Percentiles rank a stretch among this genome's conserved stretches.
Evolutionary conservation across 805 yeast genomes (phyloP).

Genomic region (Lachancea waltii): DNA sequence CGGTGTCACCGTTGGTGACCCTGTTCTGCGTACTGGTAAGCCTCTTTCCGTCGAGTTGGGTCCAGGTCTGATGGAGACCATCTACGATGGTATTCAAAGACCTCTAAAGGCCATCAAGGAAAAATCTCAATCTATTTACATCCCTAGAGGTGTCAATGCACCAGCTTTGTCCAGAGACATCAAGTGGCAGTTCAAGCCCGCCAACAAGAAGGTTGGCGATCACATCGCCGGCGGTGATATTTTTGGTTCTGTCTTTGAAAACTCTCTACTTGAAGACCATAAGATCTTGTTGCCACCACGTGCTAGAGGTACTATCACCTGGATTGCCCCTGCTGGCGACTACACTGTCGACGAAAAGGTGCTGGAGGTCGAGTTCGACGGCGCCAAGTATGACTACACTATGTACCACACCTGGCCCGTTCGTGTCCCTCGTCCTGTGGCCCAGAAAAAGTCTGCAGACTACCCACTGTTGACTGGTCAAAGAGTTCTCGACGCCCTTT

Average conservation of each 20-base stretch:
- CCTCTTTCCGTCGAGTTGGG: slow-evolving; percentile 99
- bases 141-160: slow-evolving; percentile 97
- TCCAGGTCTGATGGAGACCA: slow-evolving; percentile 98
- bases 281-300: slow-evolving; percentile 95
- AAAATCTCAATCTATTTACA: slow-evolving; percentile 82
- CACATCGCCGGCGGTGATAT: slow-evolving; percentile 98
- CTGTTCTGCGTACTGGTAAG: slow-evolving; percentile 95
- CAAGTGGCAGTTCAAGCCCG: slow-evolving; percentile 84
- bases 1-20: slow-evolving; percentile 99
- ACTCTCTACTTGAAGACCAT: slow-evolving; percentile 87
- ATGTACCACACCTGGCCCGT: slow-evolving; percentile 99
- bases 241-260: slow-evolving; percentile 88
- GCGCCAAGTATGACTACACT: slow-evolving; percentile 68
- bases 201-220: slow-evolving; percentile 72
- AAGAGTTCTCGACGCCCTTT: slow-evolving; percentile 94
- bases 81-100: slow-evolving; percentile 99
- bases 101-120: slow-evolving; percentile 93
- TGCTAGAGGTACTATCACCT: slow-evolving; percentile 94
- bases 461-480: slow-evolving; percentile 96
- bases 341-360: slow-evolving; percentile 86
- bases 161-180: slow-evolving; percentile 85
- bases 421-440: slow-evolving; percentile 98
- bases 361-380: slow-evolving; percentile 92
- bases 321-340: slow-evolving; percentile 83
- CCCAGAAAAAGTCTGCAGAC: slow-evolving; percentile 89